Evolutionary conservation across 108 stramenopile species (phyloP).

Genomic region (Epithemia pelagica): DNA sequence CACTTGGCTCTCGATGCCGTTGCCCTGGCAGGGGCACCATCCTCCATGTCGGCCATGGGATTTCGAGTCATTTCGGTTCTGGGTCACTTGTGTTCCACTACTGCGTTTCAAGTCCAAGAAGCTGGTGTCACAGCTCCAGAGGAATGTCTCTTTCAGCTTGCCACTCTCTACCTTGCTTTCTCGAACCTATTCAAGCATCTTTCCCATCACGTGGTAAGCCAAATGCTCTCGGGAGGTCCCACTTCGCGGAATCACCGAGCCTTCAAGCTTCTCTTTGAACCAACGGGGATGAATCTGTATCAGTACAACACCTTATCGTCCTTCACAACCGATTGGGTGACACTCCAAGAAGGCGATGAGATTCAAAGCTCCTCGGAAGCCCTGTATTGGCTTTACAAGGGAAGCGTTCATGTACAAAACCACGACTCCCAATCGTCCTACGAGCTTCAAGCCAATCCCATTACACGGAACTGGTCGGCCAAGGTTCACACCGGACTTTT

Average conservation of each 20-base stretch:
- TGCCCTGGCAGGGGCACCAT: neutral
- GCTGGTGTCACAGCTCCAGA: neutral
- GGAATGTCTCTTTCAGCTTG: neutral
- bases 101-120: neutral
- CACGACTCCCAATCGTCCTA: neutral
- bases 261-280: neutral
- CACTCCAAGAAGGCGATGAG: neutral
- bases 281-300: neutral
- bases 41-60: neutral
- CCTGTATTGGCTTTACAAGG: neutral
- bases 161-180: neutral
- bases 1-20: constrained; percentile 28
- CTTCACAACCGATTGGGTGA: neutral
- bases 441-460: neutral
- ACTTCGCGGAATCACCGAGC: neutral
- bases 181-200: neutral
- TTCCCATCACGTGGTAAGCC: neutral
- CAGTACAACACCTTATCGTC: neutral
- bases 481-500: neutral
- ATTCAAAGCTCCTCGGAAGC: neutral
- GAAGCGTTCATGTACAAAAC: neutral
- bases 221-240: neutral
- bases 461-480: neutral
- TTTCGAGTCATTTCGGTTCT: neutral
- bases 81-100: neutral